Evolutionary conservation across 176 grass and related monocot genomes (phyloP).

Genomic region (Bolboschoenus planiculmis): DNA sequence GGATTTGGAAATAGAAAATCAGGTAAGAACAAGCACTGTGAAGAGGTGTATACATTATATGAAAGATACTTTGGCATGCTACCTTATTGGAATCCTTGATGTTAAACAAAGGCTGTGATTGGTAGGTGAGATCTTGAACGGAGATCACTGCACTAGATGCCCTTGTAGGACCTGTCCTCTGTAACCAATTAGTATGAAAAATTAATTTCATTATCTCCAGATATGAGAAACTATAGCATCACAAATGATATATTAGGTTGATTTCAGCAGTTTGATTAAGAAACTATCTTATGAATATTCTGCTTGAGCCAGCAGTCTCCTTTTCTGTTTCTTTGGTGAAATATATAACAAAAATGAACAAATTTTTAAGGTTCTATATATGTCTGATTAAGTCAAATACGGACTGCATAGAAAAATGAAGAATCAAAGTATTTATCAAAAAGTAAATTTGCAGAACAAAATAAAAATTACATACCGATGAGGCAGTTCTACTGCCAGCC

Average conservation of each 20-base stretch:
- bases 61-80: background rate
- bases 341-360: background rate
- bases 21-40: background rate
- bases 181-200: conserved; percentile 13
- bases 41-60: background rate
- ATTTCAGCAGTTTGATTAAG: conserved; percentile 13
- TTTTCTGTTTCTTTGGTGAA: background rate
- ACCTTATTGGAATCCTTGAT: conserved; percentile 98
- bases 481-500: conserved; percentile 44
- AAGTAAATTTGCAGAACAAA: background rate
- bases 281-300: background rate
- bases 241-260: background rate
- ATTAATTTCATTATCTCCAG: background rate
- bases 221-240: background rate
- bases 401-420: background rate
- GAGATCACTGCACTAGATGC: conserved; percentile 52
- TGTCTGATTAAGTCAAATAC: background rate
- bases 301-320: background rate
- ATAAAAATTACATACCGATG: conserved; percentile 39
- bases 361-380: background rate
- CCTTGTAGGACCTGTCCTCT: conserved; percentile 73
- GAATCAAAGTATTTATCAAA: background rate
- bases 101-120: conserved; percentile 89
- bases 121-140: conserved; percentile 55
- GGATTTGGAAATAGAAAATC: conserved; percentile 30